Evolutionary conservation across 371 early-diverging fungal species (phyloP).

Genomic region (Zopfochytrium polystomum): DNA sequence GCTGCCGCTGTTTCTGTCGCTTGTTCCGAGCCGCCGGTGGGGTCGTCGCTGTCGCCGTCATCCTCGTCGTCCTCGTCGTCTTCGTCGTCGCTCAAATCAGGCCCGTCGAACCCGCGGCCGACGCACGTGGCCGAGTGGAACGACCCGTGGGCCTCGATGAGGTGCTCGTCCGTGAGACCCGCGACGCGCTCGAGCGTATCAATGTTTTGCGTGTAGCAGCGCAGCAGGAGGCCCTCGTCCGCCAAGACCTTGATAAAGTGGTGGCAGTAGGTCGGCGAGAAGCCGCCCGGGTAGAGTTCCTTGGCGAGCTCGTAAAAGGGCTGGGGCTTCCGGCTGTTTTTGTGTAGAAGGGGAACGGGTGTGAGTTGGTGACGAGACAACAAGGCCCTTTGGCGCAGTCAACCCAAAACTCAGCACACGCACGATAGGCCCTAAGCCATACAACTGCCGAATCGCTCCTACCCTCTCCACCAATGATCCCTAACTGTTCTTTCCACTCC

Average conservation of each 20-base stretch:
- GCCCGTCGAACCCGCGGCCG: slow-evolving; percentile 16
- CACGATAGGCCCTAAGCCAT: slow-evolving; percentile 3
- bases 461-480: neutral
- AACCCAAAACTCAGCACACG: neutral
- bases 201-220: slow-evolving; percentile 92
- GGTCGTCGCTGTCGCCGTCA: neutral
- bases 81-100: slow-evolving; percentile 10
- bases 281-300: slow-evolving; percentile 79
- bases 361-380: neutral
- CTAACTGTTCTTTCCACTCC: neutral
- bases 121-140: slow-evolving; percentile 82
- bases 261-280: slow-evolving; percentile 79
- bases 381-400: neutral
- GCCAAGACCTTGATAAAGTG: slow-evolving; percentile 78
- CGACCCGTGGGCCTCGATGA: slow-evolving; percentile 94
- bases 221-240: slow-evolving; percentile 65
- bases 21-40: too few species aligned
- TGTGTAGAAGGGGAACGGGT: neutral
- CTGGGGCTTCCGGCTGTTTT: slow-evolving; percentile 51
- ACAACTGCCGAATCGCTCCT: neutral
- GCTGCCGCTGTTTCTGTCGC: too few species aligned
- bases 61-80: slow-evolving; percentile 9
- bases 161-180: slow-evolving; percentile 63
- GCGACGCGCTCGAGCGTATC: slow-evolving; percentile 90
- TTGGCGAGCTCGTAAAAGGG: slow-evolving; percentile 89